Conservation (phyloP, 2,329 filamentous ascomycete genomes). For the Neurospora crassa region DNA sequence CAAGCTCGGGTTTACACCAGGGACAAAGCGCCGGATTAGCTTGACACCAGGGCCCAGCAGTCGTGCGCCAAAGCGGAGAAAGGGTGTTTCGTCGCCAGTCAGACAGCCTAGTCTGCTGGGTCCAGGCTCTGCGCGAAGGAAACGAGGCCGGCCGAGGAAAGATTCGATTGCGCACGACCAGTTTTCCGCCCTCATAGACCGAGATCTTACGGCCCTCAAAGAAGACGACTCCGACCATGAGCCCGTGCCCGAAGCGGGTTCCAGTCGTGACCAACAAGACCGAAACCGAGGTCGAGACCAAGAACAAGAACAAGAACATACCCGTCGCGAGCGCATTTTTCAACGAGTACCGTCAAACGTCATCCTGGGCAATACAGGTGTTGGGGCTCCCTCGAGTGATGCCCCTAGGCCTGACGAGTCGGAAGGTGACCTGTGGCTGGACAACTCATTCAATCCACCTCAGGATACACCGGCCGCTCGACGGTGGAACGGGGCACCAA, state of each 20-base stretch:
- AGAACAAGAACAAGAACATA: conserved; percentile 3
- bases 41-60: conserved; percentile 15
- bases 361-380: not conserved
- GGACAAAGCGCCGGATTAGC: not conserved
- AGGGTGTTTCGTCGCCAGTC: conserved; percentile 16
- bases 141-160: conserved; percentile 24
- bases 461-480: conserved; percentile 12
- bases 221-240: conserved; percentile 11
- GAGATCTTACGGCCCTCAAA: conserved; percentile 14
- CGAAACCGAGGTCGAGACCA: conserved; percentile 3
- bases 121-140: conserved; percentile 18
- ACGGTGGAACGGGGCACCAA: conserved; percentile 1
- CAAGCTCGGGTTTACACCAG: conserved; percentile 11
- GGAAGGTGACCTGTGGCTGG: conserved; percentile 39
- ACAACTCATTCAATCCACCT: conserved; percentile 30
- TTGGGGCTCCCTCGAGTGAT: not conserved
- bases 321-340: not conserved
- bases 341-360: not conserved
- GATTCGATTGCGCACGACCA: conserved; percentile 19
- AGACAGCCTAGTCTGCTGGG: conserved; percentile 11
- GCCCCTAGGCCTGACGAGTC: conserved; percentile 2
- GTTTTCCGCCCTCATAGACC: not conserved
- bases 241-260: not conserved
- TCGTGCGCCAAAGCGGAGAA: conserved; percentile 15
- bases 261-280: not conserved